A percentile compares a stretch with the other conserved stretches of the same genome.
Conservation (phyloP, 2,329 filamentous ascomycete genomes). For the Torrubiella hemipterigena region DNA sequence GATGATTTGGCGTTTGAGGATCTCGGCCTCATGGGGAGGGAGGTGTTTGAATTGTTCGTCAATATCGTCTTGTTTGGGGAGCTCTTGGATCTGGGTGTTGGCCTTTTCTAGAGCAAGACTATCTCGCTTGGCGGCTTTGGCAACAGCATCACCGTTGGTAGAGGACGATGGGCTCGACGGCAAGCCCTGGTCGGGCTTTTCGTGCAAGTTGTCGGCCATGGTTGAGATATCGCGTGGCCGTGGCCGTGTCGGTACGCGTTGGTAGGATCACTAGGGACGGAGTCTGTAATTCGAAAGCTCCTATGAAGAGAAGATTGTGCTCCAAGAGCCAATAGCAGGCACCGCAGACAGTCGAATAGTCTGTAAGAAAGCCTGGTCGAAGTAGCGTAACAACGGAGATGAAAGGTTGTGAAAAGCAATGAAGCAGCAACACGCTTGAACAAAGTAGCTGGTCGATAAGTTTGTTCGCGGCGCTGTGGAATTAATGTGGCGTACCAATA, state of each 20-base stretch:
- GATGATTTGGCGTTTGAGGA: constrained; percentile 57
- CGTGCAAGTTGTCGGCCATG: constrained; percentile 13
- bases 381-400: no score
- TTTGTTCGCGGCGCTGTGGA: no score
- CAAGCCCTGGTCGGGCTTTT: constrained; percentile 13
- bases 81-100: constrained; percentile 27
- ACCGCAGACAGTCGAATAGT: no score
- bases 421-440: no score
- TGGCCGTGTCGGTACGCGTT: not conserved
- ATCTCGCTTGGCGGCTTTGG: constrained; percentile 9
- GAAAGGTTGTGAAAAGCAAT: no score
- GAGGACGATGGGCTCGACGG: constrained; percentile 18
- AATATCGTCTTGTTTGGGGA: constrained; percentile 21
- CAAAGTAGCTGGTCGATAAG: no score
- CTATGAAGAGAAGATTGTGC: not conserved
- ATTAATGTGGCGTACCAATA: no score
- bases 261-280: no score
- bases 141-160: constrained; percentile 11
- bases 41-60: constrained; percentile 50
- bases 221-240: no score
- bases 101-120: constrained; percentile 23
- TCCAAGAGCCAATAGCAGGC: no score
- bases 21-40: constrained; percentile 49
- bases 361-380: no score
- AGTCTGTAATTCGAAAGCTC: not conserved